These are phyloP conservation scores for Flaveria floridana DNA, from an alignment of 140 eudicot species.

Conservation along the genomic window DNA sequence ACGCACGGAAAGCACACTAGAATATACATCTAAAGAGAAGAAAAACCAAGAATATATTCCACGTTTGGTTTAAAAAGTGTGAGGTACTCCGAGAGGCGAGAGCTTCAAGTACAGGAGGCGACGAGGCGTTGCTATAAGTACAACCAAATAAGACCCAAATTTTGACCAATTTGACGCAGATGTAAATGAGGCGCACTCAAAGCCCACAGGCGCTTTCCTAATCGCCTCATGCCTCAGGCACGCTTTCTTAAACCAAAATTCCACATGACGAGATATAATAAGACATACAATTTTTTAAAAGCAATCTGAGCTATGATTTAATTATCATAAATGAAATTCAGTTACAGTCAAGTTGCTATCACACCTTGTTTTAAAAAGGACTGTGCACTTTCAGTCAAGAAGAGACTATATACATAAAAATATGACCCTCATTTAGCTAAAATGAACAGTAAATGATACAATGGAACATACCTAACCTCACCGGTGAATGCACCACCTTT, in stretches of 20 bases:
- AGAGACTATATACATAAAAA: neutral
- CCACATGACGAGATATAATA: neutral
- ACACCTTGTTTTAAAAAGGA: slow-evolving; percentile 2
- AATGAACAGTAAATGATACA: neutral
- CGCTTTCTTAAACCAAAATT: neutral
- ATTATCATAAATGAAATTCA: neutral
- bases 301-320: neutral
- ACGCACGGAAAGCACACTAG: neutral
- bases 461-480: slow-evolving; percentile 62
- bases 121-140: too few relatives aligned
- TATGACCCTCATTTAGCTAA: neutral
- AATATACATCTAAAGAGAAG: neutral
- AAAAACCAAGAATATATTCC: neutral
- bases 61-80: neutral
- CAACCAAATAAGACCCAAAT: too few relatives aligned
- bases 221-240: neutral
- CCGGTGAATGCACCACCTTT: slow-evolving; percentile 91
- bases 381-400: slow-evolving; percentile 6
- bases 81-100: neutral
- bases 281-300: neutral
- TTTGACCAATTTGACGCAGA: too few relatives aligned
- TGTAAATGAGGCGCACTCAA: too few relatives aligned
- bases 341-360: slow-evolving; percentile 11
- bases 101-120: too few relatives aligned
- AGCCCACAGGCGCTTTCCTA: neutral